Evolutionary conservation across 2,329 filamentous ascomycete genomes (phyloP).

Genomic region (Aspergillus sp.): DNA sequence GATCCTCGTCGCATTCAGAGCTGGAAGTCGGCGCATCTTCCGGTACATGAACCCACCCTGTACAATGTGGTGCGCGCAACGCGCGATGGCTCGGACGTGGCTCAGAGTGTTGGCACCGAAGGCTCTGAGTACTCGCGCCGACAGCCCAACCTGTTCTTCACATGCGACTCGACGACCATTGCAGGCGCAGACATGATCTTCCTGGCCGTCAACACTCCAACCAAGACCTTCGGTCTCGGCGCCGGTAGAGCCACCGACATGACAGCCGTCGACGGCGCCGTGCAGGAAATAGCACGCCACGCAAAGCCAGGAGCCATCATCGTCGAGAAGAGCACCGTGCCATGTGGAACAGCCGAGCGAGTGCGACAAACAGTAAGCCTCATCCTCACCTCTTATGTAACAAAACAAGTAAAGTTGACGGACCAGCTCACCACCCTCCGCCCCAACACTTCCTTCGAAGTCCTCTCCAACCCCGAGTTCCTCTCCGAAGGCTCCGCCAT

Average conservation of each 20-base stretch:
- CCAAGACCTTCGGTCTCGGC: slow-evolving; percentile 69
- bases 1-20: slow-evolving; percentile 65
- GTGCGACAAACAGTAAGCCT: slow-evolving; percentile 65
- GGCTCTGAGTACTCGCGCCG: slow-evolving; percentile 45
- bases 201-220: slow-evolving; percentile 77
- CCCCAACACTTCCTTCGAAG: slow-evolving; percentile 68
- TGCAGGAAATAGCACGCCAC: slow-evolving; percentile 65
- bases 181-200: slow-evolving; percentile 71
- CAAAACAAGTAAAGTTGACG: not conserved
- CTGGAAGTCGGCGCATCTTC: slow-evolving; percentile 73
- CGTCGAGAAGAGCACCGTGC: slow-evolving; percentile 81
- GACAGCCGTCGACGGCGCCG: slow-evolving; percentile 70
- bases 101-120: slow-evolving; percentile 16
- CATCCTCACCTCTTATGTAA: not conserved
- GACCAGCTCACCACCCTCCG: slow-evolving; percentile 42
- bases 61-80: slow-evolving; percentile 63
- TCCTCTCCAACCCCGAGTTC: slow-evolving; percentile 81
- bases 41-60: slow-evolving; percentile 75
- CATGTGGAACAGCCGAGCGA: slow-evolving; percentile 71
- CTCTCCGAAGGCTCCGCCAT: slow-evolving; percentile 76
- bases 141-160: slow-evolving; percentile 71
- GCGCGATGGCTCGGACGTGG: slow-evolving; percentile 37
- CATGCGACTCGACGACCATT: slow-evolving; percentile 66
- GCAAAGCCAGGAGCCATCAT: slow-evolving; percentile 70
- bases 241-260: slow-evolving; percentile 73